Conservation (phyloP, 2,329 filamentous ascomycete genomes). For the Talaromyces sp. region DNA sequence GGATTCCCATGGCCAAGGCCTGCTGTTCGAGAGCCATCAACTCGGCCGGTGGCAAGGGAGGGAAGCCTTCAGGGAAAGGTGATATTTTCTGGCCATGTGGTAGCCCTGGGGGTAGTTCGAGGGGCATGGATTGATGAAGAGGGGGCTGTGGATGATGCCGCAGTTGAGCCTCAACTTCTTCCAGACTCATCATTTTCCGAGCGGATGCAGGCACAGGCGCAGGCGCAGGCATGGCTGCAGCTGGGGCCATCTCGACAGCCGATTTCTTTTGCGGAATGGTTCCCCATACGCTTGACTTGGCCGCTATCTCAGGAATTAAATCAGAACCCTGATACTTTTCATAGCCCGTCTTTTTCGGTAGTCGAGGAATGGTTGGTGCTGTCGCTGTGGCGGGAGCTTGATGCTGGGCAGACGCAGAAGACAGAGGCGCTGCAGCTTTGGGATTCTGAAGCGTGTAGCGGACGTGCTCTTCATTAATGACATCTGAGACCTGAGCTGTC, state of each 20-base stretch:
- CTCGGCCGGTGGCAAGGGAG: constrained; percentile 35
- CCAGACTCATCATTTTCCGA: constrained; percentile 87
- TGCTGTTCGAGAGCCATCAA: constrained; percentile 49
- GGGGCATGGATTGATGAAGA: constrained; percentile 10
- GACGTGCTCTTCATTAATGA: constrained; percentile 85
- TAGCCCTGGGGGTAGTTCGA: constrained; percentile 26
- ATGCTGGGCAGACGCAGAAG: constrained; percentile 27
- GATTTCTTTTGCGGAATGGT: constrained; percentile 48
- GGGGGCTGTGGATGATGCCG: constrained; percentile 51
- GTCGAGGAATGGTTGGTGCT: constrained; percentile 35
- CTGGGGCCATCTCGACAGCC: constrained; percentile 15
- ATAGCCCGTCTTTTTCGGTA: constrained; percentile 74
- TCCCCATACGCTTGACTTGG: constrained; percentile 91
- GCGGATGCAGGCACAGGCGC: constrained; percentile 32
- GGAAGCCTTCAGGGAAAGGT: constrained; percentile 25
- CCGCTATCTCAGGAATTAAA: constrained; percentile 82
- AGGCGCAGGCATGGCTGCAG: constrained; percentile 23
- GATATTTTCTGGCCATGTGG: constrained; percentile 28
- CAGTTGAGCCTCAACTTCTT: constrained; percentile 95
- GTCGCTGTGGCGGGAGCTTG: constrained; percentile 27
- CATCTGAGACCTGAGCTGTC: constrained; percentile 79
- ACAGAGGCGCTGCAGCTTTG: constrained; percentile 42
- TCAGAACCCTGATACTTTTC: constrained; percentile 84
- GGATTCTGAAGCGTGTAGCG: constrained; percentile 74
- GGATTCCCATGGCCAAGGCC: constrained; percentile 28